Evolutionary conservation across 495 filamentous ascomycete genomes (phyloP).

Genomic region (Aspergillus nidulans): DNA sequence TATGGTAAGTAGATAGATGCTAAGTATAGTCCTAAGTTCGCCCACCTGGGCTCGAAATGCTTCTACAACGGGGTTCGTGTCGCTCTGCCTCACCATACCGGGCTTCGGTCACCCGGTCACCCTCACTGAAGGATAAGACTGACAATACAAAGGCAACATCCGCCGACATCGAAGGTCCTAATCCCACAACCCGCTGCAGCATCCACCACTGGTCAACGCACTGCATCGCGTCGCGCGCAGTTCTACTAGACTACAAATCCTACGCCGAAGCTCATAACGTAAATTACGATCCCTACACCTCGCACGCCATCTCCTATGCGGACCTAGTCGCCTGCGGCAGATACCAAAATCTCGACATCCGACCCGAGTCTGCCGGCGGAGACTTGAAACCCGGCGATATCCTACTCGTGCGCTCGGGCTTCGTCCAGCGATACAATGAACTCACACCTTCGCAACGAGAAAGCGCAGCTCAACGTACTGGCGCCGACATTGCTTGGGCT

Average conservation of each 20-base stretch:
- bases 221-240: slow-evolving; percentile 47
- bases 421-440: slow-evolving; percentile 52
- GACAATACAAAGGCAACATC: slow-evolving; percentile 29
- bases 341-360: slow-evolving; percentile 41
- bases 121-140: too few species aligned
- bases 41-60: slow-evolving; percentile 36
- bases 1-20: neutral
- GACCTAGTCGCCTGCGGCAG: slow-evolving; percentile 56
- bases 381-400: slow-evolving; percentile 63
- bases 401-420: slow-evolving; percentile 63
- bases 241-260: slow-evolving; percentile 48
- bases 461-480: slow-evolving; percentile 35
- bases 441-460: slow-evolving; percentile 36
- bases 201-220: slow-evolving; percentile 42
- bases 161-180: slow-evolving; percentile 43
- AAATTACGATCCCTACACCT: slow-evolving; percentile 52
- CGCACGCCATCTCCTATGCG: slow-evolving; percentile 55
- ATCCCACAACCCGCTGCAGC: slow-evolving; percentile 45
- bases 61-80: slow-evolving; percentile 49
- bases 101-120: too few species aligned
- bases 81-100: neutral
- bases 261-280: slow-evolving; percentile 39
- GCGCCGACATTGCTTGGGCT: slow-evolving; percentile 47
- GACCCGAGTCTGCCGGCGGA: slow-evolving; percentile 48
- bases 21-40: slow-evolving; percentile 23